phyloP scores from a whole-genome alignment of 2,329 filamentous ascomycete species.

The Nigrograna mackinnonii region DNA sequence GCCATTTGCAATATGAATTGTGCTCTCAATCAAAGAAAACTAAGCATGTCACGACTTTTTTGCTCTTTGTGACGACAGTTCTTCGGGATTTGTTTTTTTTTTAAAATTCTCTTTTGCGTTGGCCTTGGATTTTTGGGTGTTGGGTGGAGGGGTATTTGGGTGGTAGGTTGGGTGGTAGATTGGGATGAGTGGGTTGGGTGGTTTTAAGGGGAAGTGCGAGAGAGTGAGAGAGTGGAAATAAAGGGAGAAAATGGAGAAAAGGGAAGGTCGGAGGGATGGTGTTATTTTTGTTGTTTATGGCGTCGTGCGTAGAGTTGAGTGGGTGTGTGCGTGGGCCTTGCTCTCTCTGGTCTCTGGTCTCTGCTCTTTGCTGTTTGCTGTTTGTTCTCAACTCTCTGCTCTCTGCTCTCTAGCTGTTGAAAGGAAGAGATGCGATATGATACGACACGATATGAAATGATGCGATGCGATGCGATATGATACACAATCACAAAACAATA shows the following conservation, averaged over 20 bases:
- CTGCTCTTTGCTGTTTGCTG: too few relatives aligned
- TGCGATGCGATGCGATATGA: too few relatives aligned
- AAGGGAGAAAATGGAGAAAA: not conserved
- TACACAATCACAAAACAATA: too few relatives aligned
- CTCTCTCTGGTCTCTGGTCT: too few relatives aligned
- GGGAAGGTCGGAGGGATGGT: not conserved
- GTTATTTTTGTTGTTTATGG: not conserved
- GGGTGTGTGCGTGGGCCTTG: too few relatives aligned
- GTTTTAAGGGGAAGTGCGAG: not conserved
- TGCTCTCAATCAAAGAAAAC: not conserved
- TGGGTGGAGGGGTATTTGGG: not conserved
- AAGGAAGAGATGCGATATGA: too few relatives aligned
- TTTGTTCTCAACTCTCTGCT: too few relatives aligned
- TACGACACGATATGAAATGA: too few relatives aligned
- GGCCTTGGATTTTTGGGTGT: not conserved
- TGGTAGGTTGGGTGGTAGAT: not conserved
- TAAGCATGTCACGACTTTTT: not conserved
- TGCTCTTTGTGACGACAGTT: not conserved
- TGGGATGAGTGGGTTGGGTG: not conserved
- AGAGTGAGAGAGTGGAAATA: not conserved
- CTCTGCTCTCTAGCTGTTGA: too few relatives aligned
- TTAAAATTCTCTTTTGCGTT: not conserved
- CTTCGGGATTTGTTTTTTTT: not conserved
- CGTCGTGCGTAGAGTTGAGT: too few relatives aligned
- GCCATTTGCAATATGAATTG: too few relatives aligned